A percentile compares a stretch with the other conserved stretches of the same genome.
phyloP scores from a whole-genome alignment of 116 monocot species.

The Iris pallida region DNA sequence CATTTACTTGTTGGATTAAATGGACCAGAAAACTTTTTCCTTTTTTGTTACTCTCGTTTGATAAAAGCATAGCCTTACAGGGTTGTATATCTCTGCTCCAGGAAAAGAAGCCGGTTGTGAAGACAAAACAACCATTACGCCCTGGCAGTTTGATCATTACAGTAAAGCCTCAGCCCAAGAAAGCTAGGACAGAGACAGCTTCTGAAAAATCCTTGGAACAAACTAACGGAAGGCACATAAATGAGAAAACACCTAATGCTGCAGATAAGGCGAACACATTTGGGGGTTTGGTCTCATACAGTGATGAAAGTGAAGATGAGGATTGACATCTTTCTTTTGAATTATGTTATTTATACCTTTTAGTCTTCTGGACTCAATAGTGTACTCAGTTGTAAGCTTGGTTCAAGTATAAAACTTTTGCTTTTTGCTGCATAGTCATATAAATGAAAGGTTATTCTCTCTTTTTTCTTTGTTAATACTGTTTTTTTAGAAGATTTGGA shows the following conservation, averaged over 20 bases:
- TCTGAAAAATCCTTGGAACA: slow-evolving; percentile 10
- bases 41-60: background rate
- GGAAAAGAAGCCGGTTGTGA: slow-evolving; percentile 23
- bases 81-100: background rate
- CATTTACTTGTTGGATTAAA: too few species aligned
- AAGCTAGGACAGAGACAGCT: slow-evolving; percentile 21
- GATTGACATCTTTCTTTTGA: background rate
- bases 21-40: too few species aligned
- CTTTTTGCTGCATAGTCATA: too few species aligned
- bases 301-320: slow-evolving; percentile 37
- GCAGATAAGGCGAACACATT: background rate
- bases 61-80: too few species aligned
- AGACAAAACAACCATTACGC: slow-evolving; percentile 14
- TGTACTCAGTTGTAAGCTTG: too few species aligned
- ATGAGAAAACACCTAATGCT: slow-evolving; percentile 17
- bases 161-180: slow-evolving; percentile 37
- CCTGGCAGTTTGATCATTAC: slow-evolving; percentile 27
- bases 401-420: too few species aligned
- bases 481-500: too few species aligned
- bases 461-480: too few species aligned
- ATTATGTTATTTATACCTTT: too few species aligned
- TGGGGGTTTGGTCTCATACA: slow-evolving; percentile 34
- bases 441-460: too few species aligned
- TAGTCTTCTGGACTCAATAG: too few species aligned
- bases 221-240: slow-evolving; percentile 1